phyloP scores from a whole-genome alignment of 2,329 filamentous ascomycete species.

The Colletotrichum karsti region DNA sequence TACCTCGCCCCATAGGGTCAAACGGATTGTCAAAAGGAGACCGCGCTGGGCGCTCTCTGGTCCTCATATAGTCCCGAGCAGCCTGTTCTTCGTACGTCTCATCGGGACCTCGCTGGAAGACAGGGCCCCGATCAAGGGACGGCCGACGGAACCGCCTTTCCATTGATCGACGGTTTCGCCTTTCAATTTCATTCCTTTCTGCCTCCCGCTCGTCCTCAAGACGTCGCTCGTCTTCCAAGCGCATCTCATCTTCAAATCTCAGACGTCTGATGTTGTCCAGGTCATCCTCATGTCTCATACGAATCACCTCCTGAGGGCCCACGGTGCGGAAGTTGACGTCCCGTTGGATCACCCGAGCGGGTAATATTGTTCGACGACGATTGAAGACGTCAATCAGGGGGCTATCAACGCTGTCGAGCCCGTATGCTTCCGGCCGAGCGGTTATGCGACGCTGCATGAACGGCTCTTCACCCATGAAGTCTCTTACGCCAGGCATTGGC shows the following conservation, averaged over 20 bases:
- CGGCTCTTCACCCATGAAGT: neutral
- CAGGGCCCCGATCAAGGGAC: neutral
- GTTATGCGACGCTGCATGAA: neutral
- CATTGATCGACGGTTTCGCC: neutral
- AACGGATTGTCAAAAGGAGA: conserved; percentile 24
- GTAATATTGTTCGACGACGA: neutral
- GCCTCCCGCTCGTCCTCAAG: conserved; percentile 5
- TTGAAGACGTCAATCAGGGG: neutral
- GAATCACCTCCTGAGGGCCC: conserved; percentile 16
- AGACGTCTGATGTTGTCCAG: conserved; percentile 10
- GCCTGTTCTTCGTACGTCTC: conserved; percentile 23
- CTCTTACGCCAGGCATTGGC: neutral
- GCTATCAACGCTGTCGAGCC: neutral
- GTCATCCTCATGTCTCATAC: conserved; percentile 23
- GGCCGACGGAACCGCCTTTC: conserved; percentile 16
- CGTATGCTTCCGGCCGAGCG: neutral
- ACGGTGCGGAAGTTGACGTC: conserved; percentile 3
- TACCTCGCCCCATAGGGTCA: conserved; percentile 17
- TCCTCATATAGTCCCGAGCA: conserved; percentile 12
- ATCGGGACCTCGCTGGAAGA: neutral
- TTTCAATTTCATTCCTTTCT: neutral
- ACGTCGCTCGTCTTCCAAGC: neutral
- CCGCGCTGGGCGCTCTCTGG: neutral
- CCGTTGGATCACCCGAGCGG: conserved; percentile 19
- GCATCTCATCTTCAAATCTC: conserved; percentile 2